Evolutionary conservation across 306 rosid species (phyloP), one percentile per base, ranked within the genome.

Genomic region (Begonia fuchsioides): DNA sequence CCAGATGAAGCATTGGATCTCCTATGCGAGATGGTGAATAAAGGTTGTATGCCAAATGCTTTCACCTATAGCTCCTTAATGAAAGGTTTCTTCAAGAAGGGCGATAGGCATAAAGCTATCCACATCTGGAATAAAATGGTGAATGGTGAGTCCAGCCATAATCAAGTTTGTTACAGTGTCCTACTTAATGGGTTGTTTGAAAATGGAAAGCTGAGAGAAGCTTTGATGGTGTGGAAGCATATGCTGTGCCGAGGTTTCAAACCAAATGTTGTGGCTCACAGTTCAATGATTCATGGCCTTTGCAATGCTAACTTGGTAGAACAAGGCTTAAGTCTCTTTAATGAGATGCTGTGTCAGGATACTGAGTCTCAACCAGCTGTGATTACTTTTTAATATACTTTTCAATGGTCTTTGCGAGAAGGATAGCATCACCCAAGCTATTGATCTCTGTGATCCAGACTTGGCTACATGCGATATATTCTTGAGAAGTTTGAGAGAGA

Each of bases 271-370:
- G 82, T 90, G 71, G 84, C 87, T 60, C 84, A 81, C 68, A 90
- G 87, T 68, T 84, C 94, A 48, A 72, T 90, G 93, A 90, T 90
- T 77, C 78, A 79, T 54, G 94, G 95, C 50, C 80, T 84, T 51
- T 90, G 97, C 63, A 77, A 71, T 47, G 71, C 78, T 45, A 72
- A 78, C 51, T 71, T 62, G 55, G 69, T 81, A 44, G 97, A 74
- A 44, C 79, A 78, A 66, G 94, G 97, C 48, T 44, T 84, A 75
- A 76, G 76, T 62, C 93, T 88, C 62, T 88, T 88, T 66, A 50
- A 83, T 52, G 84, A 81, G 64, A 81, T 84, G 97, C 87, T 76
- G 51, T 84, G 62, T 75, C 84, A 59, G 46, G 88, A 53, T 52
- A 69, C 76, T 0, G 66, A 63, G 41, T 62, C 76, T 55, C 87